Conservation (phyloP, 2,329 filamentous ascomycete genomes). For the Botrytis porri region DNA sequence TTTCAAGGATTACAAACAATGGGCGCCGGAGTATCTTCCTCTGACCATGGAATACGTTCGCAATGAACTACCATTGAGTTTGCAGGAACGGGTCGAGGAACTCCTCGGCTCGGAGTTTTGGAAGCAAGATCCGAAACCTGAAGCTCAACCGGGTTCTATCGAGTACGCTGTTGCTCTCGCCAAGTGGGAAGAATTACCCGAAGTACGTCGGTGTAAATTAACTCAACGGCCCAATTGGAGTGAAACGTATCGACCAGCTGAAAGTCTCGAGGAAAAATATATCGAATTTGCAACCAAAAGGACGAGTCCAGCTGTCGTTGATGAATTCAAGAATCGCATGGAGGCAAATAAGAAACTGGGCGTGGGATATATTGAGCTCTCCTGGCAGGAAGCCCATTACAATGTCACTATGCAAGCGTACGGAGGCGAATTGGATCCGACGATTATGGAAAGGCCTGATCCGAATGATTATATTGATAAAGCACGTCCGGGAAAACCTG, state of each 20-base stretch:
- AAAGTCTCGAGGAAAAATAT: background rate
- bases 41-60: background rate
- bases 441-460: background rate
- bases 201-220: background rate
- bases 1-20: background rate
- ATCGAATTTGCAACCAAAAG: background rate
- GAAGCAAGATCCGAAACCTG: background rate
- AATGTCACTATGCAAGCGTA: background rate
- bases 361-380: slow-evolving; percentile 7
- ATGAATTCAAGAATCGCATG: background rate
- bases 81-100: background rate
- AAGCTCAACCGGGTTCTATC: background rate
- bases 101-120: background rate
- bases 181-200: background rate
- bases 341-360: background rate
- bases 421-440: background rate
- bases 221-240: background rate
- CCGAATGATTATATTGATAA: slow-evolving; percentile 3
- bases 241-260: background rate
- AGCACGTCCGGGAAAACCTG: background rate
- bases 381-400: slow-evolving; percentile 5
- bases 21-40: background rate
- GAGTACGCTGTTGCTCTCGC: slow-evolving; percentile 6
- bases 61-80: background rate
- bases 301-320: background rate